Evolutionary conservation across 2,329 filamentous ascomycete genomes (phyloP).

Genomic region (Gremmenia infestans): DNA sequence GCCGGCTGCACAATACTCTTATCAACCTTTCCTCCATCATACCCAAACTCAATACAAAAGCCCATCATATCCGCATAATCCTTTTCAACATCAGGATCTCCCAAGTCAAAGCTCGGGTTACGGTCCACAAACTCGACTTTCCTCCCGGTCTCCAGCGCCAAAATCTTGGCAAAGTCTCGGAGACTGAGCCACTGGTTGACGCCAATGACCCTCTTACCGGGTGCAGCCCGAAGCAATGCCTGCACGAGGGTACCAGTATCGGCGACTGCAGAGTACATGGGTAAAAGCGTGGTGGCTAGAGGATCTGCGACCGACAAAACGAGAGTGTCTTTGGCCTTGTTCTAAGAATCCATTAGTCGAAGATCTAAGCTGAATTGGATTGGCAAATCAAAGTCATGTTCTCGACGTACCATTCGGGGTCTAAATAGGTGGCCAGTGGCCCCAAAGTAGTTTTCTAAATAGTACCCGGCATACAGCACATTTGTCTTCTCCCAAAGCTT

Average conservation of each 20-base stretch:
- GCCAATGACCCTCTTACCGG: slow-evolving; percentile 7
- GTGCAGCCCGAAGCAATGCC: not conserved
- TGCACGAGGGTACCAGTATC: slow-evolving; percentile 3
- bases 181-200: slow-evolving; percentile 4
- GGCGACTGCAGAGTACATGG: not conserved
- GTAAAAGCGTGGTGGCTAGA: not conserved
- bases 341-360: slow-evolving; percentile 1
- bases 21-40: slow-evolving; percentile 18
- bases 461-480: slow-evolving; percentile 31
- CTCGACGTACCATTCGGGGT: slow-evolving; percentile 5
- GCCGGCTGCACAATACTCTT: slow-evolving; percentile 4
- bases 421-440: not conserved
- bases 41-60: slow-evolving; percentile 5
- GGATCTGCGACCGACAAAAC: slow-evolving; percentile 1
- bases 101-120: not conserved
- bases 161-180: slow-evolving; percentile 3
- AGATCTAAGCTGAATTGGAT: not conserved
- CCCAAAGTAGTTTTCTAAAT: slow-evolving; percentile 9
- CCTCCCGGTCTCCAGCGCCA: slow-evolving; percentile 1
- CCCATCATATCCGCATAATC: slow-evolving; percentile 3
- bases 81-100: slow-evolving; percentile 2
- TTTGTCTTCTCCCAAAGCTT: slow-evolving; percentile 29
- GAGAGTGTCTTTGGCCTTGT: slow-evolving; percentile 3
- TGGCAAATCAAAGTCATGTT: not conserved
- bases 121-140: slow-evolving; percentile 1